These are phyloP conservation scores for Schizophyllum commune DNA, from an alignment of 1,284 basidiomycete species.

Conservation along the genomic window DNA sequence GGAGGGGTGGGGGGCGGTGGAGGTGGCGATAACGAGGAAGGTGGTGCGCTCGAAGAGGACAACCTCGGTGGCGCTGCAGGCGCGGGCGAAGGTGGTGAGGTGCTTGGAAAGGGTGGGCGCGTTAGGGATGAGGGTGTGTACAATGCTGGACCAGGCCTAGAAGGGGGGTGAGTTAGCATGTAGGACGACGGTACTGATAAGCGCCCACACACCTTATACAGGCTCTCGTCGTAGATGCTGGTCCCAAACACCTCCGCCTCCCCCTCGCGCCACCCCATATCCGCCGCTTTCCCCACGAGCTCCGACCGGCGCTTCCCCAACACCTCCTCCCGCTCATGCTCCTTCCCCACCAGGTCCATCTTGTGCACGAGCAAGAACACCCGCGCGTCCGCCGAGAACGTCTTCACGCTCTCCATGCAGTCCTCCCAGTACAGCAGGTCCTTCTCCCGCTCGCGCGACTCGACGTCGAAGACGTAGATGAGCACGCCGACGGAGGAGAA, in stretches of 20 bases:
- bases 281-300: not conserved
- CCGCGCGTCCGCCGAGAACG: slow-evolving; percentile 72
- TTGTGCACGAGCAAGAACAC: slow-evolving; percentile 95
- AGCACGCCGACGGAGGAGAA: slow-evolving; percentile 95
- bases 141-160: slow-evolving; percentile 98
- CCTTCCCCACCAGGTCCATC: slow-evolving; percentile 83
- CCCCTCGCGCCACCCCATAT: slow-evolving; percentile 13
- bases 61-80: slow-evolving; percentile 87
- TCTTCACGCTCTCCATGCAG: slow-evolving; percentile 73
- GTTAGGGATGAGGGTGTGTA: slow-evolving; percentile 95
- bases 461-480: slow-evolving; percentile 97
- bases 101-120: slow-evolving; percentile 83
- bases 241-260: slow-evolving; percentile 70
- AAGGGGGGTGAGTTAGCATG: slow-evolving; percentile 3
- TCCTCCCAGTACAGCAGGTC: slow-evolving; percentile 86
- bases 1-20: slow-evolving; percentile 28
- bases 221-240: slow-evolving; percentile 94
- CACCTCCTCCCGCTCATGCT: slow-evolving; percentile 57
- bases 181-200: slow-evolving; percentile 3
- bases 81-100: slow-evolving; percentile 76
- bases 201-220: slow-evolving; percentile 73
- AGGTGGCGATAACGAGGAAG: slow-evolving; percentile 92
- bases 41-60: slow-evolving; percentile 96
- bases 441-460: slow-evolving; percentile 62
- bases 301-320: slow-evolving; percentile 35